Evolutionary conservation across 2,329 filamentous ascomycete genomes (phyloP).

Genomic region (Penicillium sp.): DNA sequence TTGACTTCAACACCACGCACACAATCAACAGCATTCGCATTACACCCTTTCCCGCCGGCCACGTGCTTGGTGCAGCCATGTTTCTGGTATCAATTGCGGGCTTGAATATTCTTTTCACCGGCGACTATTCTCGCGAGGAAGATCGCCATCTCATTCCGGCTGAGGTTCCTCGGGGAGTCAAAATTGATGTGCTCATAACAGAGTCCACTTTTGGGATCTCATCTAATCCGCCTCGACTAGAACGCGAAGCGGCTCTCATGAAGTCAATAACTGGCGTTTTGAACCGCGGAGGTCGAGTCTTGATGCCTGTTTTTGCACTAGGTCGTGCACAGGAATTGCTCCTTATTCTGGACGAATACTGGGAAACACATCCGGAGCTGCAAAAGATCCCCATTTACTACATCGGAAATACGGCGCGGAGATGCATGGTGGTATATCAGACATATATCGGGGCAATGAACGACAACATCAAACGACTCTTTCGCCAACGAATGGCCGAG

Average conservation of each 20-base stretch:
- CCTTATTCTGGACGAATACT: conserved; percentile 95
- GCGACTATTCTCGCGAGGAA: conserved; percentile 94
- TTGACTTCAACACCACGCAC: conserved; percentile 97
- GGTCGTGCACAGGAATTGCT: conserved; percentile 92
- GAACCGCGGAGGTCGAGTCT: conserved; percentile 86
- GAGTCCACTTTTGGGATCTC: conserved; percentile 97
- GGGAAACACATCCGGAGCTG: conserved; percentile 84
- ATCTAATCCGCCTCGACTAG: conserved; percentile 85
- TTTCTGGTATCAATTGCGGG: conserved; percentile 97
- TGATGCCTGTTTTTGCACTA: conserved; percentile 95
- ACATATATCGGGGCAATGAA: conserved; percentile 99
- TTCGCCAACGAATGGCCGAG: conserved; percentile 88
- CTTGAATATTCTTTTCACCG: conserved; percentile 95
- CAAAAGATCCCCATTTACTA: conserved; percentile 97
- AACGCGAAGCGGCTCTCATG: conserved; percentile 92
- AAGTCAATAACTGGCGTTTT: conserved; percentile 91
- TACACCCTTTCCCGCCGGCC: conserved; percentile 94
- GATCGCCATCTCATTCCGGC: conserved; percentile 95
- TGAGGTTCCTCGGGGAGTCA: conserved; percentile 83
- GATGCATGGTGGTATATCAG: conserved; percentile 99
- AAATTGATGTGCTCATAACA: conserved; percentile 94
- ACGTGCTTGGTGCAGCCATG: conserved; percentile 98
- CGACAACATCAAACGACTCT: conserved; percentile 97
- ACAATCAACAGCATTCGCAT: conserved; percentile 96
- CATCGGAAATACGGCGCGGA: conserved; percentile 89